Evolutionary conservation across 352 stramenopile species (phyloP).

Genomic region (Globisporangium radiosum): DNA sequence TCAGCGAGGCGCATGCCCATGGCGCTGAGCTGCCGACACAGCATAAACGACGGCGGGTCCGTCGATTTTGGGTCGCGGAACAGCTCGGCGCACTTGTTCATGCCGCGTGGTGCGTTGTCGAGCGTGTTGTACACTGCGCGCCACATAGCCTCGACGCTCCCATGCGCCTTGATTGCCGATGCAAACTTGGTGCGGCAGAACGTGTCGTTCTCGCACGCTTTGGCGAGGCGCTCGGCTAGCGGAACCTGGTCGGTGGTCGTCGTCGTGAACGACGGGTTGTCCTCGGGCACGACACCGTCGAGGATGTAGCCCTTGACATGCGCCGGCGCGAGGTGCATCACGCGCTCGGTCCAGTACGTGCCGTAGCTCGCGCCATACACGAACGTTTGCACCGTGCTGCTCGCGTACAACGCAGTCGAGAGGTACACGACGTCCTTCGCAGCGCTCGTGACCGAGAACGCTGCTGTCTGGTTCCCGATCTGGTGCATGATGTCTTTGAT

Average conservation of each 20-base stretch:
- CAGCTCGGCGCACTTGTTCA: conserved; percentile 1
- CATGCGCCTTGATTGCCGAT: conserved; percentile 5
- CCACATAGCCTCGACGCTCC: not conserved
- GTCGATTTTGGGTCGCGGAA: not conserved
- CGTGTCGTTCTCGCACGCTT: conserved; percentile 3
- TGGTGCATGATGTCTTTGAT: conserved; percentile 25
- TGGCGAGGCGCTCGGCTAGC: not conserved
- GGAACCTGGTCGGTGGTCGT: not conserved
- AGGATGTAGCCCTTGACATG: conserved; percentile 22
- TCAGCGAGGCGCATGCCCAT: not conserved
- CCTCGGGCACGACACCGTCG: conserved; percentile 15
- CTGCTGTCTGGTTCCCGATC: conserved; percentile 52
- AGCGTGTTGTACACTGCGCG: not conserved
- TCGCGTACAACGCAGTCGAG: not conserved
- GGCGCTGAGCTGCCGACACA: not conserved
- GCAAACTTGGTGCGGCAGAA: conserved; percentile 12
- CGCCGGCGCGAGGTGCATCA: conserved; percentile 18
- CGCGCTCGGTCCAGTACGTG: conserved; percentile 16
- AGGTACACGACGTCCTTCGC: conserved; percentile 7
- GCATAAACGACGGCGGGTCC: not conserved
- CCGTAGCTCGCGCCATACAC: conserved; percentile 22
- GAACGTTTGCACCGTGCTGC: conserved; percentile 6
- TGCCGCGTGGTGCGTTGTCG: not conserved
- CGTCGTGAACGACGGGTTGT: conserved; percentile 5
- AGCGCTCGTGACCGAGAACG: conserved; percentile 45